Evolutionary conservation across 2,329 filamentous ascomycete species (phyloP).

Genomic region (Didymella pomorum): DNA sequence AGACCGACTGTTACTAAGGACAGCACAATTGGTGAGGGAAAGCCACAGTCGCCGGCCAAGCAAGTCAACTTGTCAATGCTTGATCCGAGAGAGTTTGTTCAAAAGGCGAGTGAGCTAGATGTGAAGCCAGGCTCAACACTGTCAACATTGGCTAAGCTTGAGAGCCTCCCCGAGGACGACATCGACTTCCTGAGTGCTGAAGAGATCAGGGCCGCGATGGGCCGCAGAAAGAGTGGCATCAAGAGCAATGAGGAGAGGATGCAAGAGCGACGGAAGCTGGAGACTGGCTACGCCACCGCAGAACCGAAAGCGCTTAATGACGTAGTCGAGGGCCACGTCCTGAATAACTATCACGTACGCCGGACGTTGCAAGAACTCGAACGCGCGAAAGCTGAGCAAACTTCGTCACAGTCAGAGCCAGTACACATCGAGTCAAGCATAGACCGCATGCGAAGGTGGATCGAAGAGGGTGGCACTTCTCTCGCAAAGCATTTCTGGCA

Average conservation of each 20-base stretch:
- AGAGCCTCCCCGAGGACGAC: slow-evolving; percentile 49
- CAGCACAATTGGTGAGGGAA: not conserved
- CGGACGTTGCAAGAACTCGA: slow-evolving; percentile 34
- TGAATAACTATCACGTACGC: slow-evolving; percentile 44
- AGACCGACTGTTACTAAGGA: not conserved
- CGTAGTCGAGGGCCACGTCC: slow-evolving; percentile 34
- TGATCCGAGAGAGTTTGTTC: not conserved
- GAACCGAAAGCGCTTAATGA: slow-evolving; percentile 30
- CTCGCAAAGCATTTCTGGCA: slow-evolving; percentile 45
- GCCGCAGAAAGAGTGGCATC: slow-evolving; percentile 29
- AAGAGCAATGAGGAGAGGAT: slow-evolving; percentile 23
- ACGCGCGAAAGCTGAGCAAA: slow-evolving; percentile 10
- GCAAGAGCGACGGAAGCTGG: slow-evolving; percentile 35
- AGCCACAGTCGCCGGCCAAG: not conserved
- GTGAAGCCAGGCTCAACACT: not conserved
- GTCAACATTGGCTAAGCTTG: slow-evolving; percentile 41
- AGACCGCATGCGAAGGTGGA: slow-evolving; percentile 42
- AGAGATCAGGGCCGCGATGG: slow-evolving; percentile 55
- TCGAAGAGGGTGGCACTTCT: slow-evolving; percentile 35
- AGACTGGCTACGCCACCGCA: slow-evolving; percentile 35
- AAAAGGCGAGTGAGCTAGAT: not conserved
- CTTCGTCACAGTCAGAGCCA: not conserved
- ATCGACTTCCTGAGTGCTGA: slow-evolving; percentile 54
- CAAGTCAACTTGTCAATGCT: not conserved
- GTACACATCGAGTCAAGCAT: slow-evolving; percentile 35